Base-by-base conservation (phyloP, 78 protist species). In the Parvularia atlantis region DNA sequence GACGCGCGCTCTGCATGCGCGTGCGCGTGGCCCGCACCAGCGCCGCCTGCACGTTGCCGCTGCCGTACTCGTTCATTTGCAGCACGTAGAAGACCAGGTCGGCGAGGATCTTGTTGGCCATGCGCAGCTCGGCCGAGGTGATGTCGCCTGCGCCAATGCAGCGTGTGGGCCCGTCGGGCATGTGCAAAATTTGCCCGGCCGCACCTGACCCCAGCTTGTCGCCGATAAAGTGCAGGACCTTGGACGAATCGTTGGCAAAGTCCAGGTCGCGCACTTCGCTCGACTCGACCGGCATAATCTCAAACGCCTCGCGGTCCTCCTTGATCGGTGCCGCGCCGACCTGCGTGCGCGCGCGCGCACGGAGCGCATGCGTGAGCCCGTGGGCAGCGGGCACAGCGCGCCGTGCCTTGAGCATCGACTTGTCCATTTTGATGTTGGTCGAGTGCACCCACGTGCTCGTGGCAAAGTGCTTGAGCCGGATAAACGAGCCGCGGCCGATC, bases 291-390 rank as follows among this genome's bases (percentile, higher is more conserved):
- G 59, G 77, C 13, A 57, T 37, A 1, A 72, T 11, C 28, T 67
- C 77, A 52, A 72, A 72, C 31, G 77, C 77, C 41, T 72, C 77
- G 17, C 30, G 31, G 37, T 44, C 69, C 13, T 72, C 70, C 2
- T 59, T 52, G 50, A 36, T 10, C n/a, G 50, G 2, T 1, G 63
- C 36, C 13, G 48, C 36, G 71, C 71, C 71, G 22, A 65, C 58
- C 40, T 54, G 11, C 56, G 14, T 5, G n/a, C n/a, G n/a, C n/a
- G n/a, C n/a, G n/a, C n/a, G n/a, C n/a, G n/a, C n/a, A n/a, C n/a
- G n/a, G n/a, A n/a, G n/a, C n/a, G n/a, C n/a, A n/a, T n/a, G n/a
- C n/a, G n/a, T n/a, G n/a, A n/a, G n/a, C n/a, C n/a, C n/a, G n/a
- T n/a, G n/a, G n/a, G n/a, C n/a, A n/a, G n/a, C n/a, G n/a, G n/a